These are phyloP conservation scores for Brasenia schreberi DNA, from an alignment of 164 flowering plant species.

Conservation along the genomic window DNA sequence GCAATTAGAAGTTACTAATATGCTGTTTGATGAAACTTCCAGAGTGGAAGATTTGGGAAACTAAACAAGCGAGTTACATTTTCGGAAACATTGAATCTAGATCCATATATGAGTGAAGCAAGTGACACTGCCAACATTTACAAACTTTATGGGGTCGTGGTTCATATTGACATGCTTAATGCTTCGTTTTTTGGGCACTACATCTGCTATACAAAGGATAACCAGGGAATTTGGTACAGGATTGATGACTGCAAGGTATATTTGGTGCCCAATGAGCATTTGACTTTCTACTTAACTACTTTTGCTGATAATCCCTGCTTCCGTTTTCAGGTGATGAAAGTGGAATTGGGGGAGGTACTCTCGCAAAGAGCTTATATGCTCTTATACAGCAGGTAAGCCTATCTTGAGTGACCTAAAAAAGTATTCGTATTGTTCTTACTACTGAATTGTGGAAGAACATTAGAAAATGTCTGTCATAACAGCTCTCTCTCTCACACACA, in stretches of 20 bases:
- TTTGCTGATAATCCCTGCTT: not conserved
- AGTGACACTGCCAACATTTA: conserved; percentile 51
- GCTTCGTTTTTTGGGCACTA: conserved; percentile 97
- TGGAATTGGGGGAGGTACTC: conserved; percentile 86
- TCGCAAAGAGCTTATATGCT: conserved; percentile 97
- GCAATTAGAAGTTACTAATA: not conserved
- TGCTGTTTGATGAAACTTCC: conserved; percentile 7
- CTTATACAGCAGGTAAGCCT: conserved; percentile 66
- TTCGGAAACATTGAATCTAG: conserved; percentile 73
- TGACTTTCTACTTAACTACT: not conserved
- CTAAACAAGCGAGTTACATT: conserved; percentile 86
- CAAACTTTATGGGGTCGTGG: conserved; percentile 84
- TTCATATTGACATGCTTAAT: conserved; percentile 95
- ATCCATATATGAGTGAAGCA: conserved; percentile 71
- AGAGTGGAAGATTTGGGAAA: conserved; percentile 98
- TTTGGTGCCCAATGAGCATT: not conserved
- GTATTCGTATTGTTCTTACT: no score
- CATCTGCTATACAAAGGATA: conserved; percentile 78
- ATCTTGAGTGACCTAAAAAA: no score
- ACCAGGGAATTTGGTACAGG: conserved; percentile 73
- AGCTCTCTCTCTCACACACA: no score
- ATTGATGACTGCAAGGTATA: conserved; percentile 86
- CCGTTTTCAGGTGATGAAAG: conserved; percentile 19
- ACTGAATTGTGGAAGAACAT: no score
- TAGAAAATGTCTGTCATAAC: no score